Base-by-base conservation (phyloP, 805 yeast species). In the Barnettozyma sp. region DNA sequence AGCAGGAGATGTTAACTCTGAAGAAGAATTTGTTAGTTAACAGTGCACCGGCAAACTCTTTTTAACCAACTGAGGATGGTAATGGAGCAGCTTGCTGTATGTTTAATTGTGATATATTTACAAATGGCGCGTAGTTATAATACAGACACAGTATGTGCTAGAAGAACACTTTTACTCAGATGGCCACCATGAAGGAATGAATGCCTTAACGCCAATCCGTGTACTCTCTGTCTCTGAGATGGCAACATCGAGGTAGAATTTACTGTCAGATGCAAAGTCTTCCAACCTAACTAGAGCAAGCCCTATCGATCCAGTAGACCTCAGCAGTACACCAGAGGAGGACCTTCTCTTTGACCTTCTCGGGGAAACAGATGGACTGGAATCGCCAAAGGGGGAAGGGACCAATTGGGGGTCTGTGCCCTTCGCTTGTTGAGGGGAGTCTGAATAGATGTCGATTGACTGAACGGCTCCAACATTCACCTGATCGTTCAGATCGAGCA, bases 111-210 rank as follows among this genome's bases (percentile, higher is more conserved):
- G 17, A n/a, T 22, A 15, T 15, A 21, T 14, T 25, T 14, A 5
- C 14, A 17, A 27, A 9, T 17, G 18, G 24, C 12, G 24, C 12
- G 24, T 22, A 28, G 17, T 5, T n/a, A n/a, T n/a, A n/a, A n/a
- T n/a, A n/a, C n/a, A n/a, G n/a, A 18, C 21, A 9, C 20, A 9
- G 8, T 26, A 20, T 19, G 30, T 32, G 20, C 14, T 8, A 15
- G 34, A 8, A 18, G 18, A 3, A 9, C 8, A 16, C 5, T n/a
- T 17, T 34, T 18, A 30, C 14, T 42, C 45, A 15, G 15, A 26
- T 0, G 87, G 87, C 87, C 90, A 82, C 88, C 90, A 82, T 33
- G 70, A 77, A 0, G 94, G 92, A 6, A 62, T 59, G 40, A 62
- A 65, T 0, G 77, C 82, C 45, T 68, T 66, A 17, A 79, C 58